A percentile compares a stretch with the other conserved stretches of the same genome.
Evolutionary conservation across 1,139 yeast species (phyloP).

Genomic region (Lizanozyma gosingica): DNA sequence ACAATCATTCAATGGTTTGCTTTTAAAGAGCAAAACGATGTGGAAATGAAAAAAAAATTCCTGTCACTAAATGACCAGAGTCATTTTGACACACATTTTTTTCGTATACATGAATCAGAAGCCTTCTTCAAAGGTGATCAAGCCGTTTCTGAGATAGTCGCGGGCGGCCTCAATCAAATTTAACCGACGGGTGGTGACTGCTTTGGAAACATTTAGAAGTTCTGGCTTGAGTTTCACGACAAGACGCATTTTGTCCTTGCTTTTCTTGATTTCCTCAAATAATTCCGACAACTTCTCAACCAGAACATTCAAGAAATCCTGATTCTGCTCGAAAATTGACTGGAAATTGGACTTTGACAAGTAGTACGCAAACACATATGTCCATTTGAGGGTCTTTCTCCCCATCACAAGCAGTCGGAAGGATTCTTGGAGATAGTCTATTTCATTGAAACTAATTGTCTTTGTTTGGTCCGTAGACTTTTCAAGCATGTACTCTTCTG

Average conservation of each 20-base stretch:
- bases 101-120: too few relatives aligned
- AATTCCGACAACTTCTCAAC: constrained; percentile 76
- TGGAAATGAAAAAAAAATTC: too few relatives aligned
- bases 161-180: not conserved
- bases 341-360: constrained; percentile 42
- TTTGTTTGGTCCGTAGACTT: constrained; percentile 15
- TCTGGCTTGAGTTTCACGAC: not conserved
- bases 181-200: not conserved
- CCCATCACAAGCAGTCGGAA: constrained; percentile 58
- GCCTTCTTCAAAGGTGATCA: not conserved
- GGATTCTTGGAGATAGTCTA: constrained; percentile 73
- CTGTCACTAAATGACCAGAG: too few relatives aligned
- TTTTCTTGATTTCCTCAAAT: constrained; percentile 32
- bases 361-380: constrained; percentile 76
- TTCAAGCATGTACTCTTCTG: constrained; percentile 55
- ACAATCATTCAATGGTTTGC: too few relatives aligned
- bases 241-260: not conserved
- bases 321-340: constrained; percentile 66
- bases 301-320: constrained; percentile 58
- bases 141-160: not conserved
- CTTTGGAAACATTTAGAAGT: not conserved
- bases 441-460: constrained; percentile 82
- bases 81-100: too few relatives aligned
- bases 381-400: constrained; percentile 80
- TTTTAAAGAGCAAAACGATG: too few relatives aligned